Evolutionary conservation across 163 green algal genomes (phyloP).

Genomic region (Chlorella variabilis): DNA sequence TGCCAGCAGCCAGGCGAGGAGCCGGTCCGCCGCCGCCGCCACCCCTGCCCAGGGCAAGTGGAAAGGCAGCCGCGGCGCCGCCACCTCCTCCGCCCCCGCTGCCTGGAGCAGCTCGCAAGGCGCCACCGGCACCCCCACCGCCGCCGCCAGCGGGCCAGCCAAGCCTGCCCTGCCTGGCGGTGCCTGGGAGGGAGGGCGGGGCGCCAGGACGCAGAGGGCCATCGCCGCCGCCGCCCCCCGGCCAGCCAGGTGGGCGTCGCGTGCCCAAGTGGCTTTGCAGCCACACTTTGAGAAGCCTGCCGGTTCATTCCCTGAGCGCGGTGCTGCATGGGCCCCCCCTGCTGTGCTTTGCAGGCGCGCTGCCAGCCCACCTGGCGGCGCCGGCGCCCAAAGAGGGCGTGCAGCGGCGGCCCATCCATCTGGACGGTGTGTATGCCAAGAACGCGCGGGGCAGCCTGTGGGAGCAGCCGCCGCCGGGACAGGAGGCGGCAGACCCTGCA

Average conservation of each 20-base stretch:
- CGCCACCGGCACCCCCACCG: not conserved
- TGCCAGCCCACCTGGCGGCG: conserved; percentile 3
- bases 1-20: too few species aligned
- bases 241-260: not conserved
- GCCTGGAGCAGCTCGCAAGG: not conserved
- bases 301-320: too few species aligned
- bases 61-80: not conserved
- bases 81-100: not conserved
- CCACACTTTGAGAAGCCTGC: not conserved
- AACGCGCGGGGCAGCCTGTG: conserved; percentile 21
- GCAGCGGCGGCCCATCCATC: conserved; percentile 27
- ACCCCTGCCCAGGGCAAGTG: not conserved
- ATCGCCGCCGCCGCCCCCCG: not conserved
- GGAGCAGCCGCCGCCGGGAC: conserved; percentile 14
- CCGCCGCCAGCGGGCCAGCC: not conserved
- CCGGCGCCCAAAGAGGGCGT: conserved; percentile 12
- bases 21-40: not conserved
- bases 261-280: too few species aligned
- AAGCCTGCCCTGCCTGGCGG: not conserved
- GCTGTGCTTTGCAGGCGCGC: not conserved
- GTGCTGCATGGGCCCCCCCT: too few species aligned
- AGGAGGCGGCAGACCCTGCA: not conserved
- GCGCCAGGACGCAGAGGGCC: not conserved
- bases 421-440: conserved; percentile 13
- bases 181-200: not conserved